Conservation (phyloP, 805 yeast genomes). For the Yarrowia deformans region DNA sequence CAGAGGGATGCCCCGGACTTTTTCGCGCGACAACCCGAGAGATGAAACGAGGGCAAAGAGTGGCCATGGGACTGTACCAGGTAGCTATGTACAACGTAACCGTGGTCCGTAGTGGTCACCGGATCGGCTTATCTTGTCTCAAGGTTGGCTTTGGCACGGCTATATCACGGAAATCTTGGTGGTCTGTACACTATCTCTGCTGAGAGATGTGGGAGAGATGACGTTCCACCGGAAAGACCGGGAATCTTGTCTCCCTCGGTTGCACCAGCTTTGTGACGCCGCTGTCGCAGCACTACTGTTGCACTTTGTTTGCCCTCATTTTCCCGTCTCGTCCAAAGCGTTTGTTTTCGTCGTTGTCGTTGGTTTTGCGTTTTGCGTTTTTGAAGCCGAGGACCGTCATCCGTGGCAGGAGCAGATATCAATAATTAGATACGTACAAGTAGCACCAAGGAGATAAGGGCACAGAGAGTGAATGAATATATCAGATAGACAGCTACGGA, state of each 20-base stretch:
- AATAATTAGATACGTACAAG: no score
- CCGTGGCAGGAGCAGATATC: background rate
- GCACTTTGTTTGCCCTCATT: background rate
- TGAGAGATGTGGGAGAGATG: background rate
- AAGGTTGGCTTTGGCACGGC: conserved; percentile 12
- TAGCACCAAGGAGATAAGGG: background rate
- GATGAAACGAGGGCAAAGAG: no score
- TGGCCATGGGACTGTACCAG: no score
- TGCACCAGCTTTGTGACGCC: background rate
- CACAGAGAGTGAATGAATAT: background rate
- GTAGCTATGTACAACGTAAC: no score
- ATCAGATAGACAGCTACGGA: background rate
- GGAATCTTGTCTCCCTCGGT: conserved; percentile 33
- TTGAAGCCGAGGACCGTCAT: conserved; percentile 14
- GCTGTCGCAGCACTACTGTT: background rate
- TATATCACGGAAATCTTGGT: conserved; percentile 28
- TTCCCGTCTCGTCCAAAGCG: background rate
- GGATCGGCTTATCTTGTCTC: background rate
- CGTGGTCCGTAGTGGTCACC: background rate
- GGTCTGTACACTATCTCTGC: background rate
- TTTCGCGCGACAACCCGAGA: background rate
- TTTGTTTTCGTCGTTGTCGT: conserved; percentile 5
- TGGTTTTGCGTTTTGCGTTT: conserved; percentile 2
- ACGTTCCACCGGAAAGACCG: conserved; percentile 22
- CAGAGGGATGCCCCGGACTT: conserved; percentile 29